Evolutionary conservation across 805 yeast genomes (phyloP), one percentile per base, ranked within the genome.

Genomic region (Myxozyma lipomycoides): DNA sequence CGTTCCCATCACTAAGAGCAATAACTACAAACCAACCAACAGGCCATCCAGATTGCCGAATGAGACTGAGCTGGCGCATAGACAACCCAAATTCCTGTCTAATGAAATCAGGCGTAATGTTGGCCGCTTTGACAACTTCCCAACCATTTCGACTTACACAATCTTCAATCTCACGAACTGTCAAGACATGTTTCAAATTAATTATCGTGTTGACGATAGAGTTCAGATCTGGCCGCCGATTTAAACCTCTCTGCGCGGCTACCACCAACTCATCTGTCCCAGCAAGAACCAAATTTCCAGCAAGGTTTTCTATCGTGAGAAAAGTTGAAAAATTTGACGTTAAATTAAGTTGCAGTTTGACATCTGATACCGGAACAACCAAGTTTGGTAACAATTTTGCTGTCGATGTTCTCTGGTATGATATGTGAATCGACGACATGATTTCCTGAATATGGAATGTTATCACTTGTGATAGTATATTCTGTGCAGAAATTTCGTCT

Each of bases 21-120:
- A 48, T 40, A 2, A 53, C 52, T 15, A 59, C 43, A 36, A 54
- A 49, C 62, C 62, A 59, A 2, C 51, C 61, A 9, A 45, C 35
- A 10, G 43, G 42, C 62, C 62, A 59, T 18, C 43, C 49, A 4
- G 32, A 28, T 30, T 43, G 36, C 3, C 54, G 47, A 15, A 59
- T 38, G 6, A 58, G 47, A 24, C 52, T 46, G 24, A 52, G 32
- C 21, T 49, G 51, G 10, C 53, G 48, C 34, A 58, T 39, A 6
- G 45, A 48, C 3, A 43, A 24, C 2, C 56, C 56, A 28, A 37
- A 52, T 25, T 51, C 26, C 43, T 52, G 55, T 25, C 62, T 46
- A 5, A 55, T 37, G 32, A 53, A 61, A 10, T 59, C 62, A 6
- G 48, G 26, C 26, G 58, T 28, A n/a, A 50, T 46, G 38, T 58